phyloP scores from a whole-genome alignment of 2,329 filamentous ascomycete species.

The Fusarium zealandicum region DNA sequence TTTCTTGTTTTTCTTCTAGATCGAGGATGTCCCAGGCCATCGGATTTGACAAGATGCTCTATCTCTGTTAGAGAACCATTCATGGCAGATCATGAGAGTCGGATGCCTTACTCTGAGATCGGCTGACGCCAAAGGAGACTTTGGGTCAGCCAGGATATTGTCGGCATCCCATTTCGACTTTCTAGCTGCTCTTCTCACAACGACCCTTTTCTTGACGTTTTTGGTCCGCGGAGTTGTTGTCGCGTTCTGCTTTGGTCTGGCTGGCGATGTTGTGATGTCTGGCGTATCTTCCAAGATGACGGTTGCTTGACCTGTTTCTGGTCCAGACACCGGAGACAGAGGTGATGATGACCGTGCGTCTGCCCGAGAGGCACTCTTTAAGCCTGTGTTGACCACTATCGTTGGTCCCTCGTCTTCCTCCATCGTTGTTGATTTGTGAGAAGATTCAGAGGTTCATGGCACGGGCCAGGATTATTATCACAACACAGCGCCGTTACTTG shows the following conservation, averaged over 20 bases:
- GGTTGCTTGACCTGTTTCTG: slow-evolving; percentile 4
- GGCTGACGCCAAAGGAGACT: slow-evolving; percentile 49
- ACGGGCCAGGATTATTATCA: neutral
- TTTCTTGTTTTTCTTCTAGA: slow-evolving; percentile 45
- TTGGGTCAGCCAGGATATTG: slow-evolving; percentile 47
- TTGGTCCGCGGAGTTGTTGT: slow-evolving; percentile 2
- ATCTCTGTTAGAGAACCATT: neutral
- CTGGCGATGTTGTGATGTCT: slow-evolving; percentile 23
- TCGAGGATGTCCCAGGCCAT: slow-evolving; percentile 50
- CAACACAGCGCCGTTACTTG: neutral
- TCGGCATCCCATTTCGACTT: slow-evolving; percentile 49
- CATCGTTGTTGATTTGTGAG: slow-evolving; percentile 7
- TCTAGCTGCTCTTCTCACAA: slow-evolving; percentile 35
- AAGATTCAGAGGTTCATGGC: no score
- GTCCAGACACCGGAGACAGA: slow-evolving; percentile 18
- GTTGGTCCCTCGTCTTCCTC: neutral
- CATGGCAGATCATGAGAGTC: neutral
- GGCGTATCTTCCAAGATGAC: neutral
- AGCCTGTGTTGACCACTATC: neutral
- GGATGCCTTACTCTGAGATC: slow-evolving; percentile 46
- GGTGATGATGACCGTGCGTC: slow-evolving; percentile 17
- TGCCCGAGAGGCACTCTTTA: neutral
- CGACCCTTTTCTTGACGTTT: slow-evolving; percentile 37
- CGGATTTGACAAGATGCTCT: slow-evolving; percentile 50
- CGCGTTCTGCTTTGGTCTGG: slow-evolving; percentile 5